Evolutionary conservation across 2,329 filamentous ascomycete genomes (phyloP).

Genomic region (Aureobasidium sp.): DNA sequence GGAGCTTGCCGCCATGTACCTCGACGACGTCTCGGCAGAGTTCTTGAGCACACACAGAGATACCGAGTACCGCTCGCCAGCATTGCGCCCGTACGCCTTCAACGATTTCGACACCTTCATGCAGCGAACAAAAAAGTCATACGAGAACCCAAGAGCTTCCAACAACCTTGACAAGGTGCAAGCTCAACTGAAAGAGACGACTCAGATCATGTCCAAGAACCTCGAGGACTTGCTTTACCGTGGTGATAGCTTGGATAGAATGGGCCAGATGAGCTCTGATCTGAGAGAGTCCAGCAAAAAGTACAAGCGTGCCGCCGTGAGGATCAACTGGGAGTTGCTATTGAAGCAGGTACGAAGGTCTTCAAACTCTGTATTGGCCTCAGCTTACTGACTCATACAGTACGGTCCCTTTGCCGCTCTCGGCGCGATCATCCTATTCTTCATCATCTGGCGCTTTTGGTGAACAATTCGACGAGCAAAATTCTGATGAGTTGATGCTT

Average conservation of each 20-base stretch:
- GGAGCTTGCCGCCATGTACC: conserved; percentile 98
- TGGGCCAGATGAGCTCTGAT: conserved; percentile 93
- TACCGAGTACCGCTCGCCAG: conserved; percentile 76
- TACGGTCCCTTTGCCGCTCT: conserved; percentile 92
- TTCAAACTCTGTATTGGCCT: background rate
- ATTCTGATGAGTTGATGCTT: conserved; percentile 13
- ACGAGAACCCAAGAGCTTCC: conserved; percentile 90
- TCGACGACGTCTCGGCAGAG: conserved; percentile 90
- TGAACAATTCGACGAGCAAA: conserved; percentile 40
- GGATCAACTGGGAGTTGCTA: conserved; percentile 98
- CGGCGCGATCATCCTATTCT: conserved; percentile 83
- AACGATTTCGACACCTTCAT: conserved; percentile 99
- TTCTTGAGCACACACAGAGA: conserved; percentile 88
- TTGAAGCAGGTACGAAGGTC: conserved; percentile 75
- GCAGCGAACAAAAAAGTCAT: conserved; percentile 90
- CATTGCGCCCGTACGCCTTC: conserved; percentile 92
- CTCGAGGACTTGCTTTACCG: conserved; percentile 98
- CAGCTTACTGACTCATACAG: conserved; percentile 39
- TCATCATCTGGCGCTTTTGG: conserved; percentile 96
- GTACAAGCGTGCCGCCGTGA: conserved; percentile 90
- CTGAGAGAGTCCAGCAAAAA: conserved; percentile 94
- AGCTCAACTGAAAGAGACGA: conserved; percentile 97
- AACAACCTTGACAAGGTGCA: conserved; percentile 97
- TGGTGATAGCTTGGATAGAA: conserved; percentile 93
- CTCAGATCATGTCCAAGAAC: conserved; percentile 99